phyloP scores from a whole-genome alignment of 495 filamentous ascomycete genomes.

The Aspergillus affinis region DNA sequence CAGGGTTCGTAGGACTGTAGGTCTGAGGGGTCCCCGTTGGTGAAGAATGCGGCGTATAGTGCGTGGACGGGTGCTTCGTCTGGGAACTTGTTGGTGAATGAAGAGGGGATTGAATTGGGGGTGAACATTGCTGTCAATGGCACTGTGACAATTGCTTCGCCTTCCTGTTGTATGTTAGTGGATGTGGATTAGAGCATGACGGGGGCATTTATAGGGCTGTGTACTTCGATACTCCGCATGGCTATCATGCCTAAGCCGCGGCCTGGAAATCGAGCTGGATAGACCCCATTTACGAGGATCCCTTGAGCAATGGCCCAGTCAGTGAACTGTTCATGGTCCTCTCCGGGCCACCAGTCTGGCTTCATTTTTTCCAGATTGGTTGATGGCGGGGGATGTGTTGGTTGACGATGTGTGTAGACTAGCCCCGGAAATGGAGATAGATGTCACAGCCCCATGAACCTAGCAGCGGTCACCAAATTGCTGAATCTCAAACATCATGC shows the following conservation, averaged over 20 bases:
- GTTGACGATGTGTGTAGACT: not conserved
- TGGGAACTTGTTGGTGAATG: conserved; percentile 41
- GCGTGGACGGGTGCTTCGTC: conserved; percentile 63
- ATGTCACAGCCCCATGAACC: not conserved
- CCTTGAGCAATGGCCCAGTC: conserved; percentile 62
- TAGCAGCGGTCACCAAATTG: not conserved
- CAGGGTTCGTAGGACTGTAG: conserved; percentile 50
- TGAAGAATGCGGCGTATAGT: conserved; percentile 68
- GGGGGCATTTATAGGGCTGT: not conserved
- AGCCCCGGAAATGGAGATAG: not conserved
- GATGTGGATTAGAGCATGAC: not conserved
- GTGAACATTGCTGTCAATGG: conserved; percentile 65
- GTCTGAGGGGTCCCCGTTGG: conserved; percentile 41
- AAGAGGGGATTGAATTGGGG: conserved; percentile 54
- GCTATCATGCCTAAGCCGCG: conserved; percentile 76
- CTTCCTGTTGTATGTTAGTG: conserved; percentile 30
- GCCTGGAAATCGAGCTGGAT: conserved; percentile 58
- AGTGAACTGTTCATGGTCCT: conserved; percentile 52
- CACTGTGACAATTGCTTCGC: conserved; percentile 59
- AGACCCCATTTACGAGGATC: conserved; percentile 59
- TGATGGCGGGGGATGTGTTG: not conserved
- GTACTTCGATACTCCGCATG: conserved; percentile 61
- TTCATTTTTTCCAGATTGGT: conserved; percentile 24
- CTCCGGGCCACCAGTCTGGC: conserved; percentile 40
- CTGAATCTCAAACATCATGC: not conserved